A percentile compares a stretch with the other conserved stretches of the same genome.
Conservation (phyloP, 192 early-diverging fungal genomes). For the Linnemannia schmuckeri region DNA sequence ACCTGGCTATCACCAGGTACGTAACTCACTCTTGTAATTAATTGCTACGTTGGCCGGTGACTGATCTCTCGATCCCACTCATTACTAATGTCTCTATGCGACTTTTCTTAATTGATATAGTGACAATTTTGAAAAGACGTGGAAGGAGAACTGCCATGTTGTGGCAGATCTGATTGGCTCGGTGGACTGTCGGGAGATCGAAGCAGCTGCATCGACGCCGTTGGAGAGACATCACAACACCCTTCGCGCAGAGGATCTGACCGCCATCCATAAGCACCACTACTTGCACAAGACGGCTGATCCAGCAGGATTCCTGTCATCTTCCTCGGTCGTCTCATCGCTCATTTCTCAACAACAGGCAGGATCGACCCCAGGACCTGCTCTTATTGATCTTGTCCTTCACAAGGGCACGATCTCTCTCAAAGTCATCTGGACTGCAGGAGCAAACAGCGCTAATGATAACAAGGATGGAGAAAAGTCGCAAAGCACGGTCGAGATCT, state of each 20-base stretch:
- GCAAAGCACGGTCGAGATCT: constrained; percentile 16
- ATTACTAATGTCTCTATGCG: not conserved
- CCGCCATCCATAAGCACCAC: constrained; percentile 26
- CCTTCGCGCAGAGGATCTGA: constrained; percentile 24
- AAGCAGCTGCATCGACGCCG: not conserved
- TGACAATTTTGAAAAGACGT: constrained; percentile 19
- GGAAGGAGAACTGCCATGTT: constrained; percentile 32
- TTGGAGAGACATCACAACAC: not conserved
- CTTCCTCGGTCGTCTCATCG: constrained; percentile 15
- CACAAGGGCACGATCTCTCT: constrained; percentile 12
- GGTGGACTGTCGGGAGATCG: constrained; percentile 24
- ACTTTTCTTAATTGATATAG: not conserved
- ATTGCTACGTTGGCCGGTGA: not conserved
- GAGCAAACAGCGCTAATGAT: not conserved
- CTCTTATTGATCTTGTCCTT: constrained; percentile 42
- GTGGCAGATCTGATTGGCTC: constrained; percentile 27
- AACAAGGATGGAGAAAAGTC: not conserved
- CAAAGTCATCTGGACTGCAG: constrained; percentile 41
- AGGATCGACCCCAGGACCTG: constrained; percentile 26
- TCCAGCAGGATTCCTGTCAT: constrained; percentile 33
- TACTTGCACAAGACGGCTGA: constrained; percentile 28
- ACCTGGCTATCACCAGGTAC: constrained; percentile 40
- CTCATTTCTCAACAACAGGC: constrained; percentile 33
- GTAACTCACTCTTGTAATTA: not conserved
- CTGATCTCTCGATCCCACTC: not conserved